Evolutionary conservation across 805 yeast genomes (phyloP), one percentile per base, ranked within the genome.

Genomic region (Lachancea meyersii): DNA sequence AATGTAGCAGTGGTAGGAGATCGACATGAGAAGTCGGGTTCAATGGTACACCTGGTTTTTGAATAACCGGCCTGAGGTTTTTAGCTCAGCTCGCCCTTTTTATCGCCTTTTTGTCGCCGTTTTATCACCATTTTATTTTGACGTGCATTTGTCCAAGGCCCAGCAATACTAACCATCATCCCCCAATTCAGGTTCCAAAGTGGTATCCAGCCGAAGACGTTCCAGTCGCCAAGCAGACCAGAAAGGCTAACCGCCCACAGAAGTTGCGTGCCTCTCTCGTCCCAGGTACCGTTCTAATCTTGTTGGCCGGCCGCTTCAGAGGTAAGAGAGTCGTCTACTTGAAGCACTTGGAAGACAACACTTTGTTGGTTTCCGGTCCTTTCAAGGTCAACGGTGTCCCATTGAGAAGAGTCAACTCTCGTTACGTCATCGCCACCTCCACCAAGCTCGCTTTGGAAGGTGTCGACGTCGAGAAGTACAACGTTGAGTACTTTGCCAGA

Each of bases 331-430:
- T 93, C 64, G 97, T 91, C 57, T 85, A 84, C 84, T 82, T 91
- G 72, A 91, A 91, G 83, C 75, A 83, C 73, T 80, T 93, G 69
- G 96, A 88, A 76, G 97, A 93, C 82, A 86, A 87, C 87, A 91
- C 97, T 55, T 77, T 91, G 65, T 84, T 91, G 68, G 96, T 91
- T 53, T 76, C 96, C 51, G 98, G 98, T 71, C 98, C 98, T 65
- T 93, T 91, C 95, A 91, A 93, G 82, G 86, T 91, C 66, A 91
- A 91, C 77, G 98, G 98, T 79, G 98, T 91, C 60, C 97, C 98
- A 71, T 80, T 91, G 72, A 88, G 97, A 84, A 86, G 97, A 80
- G 97, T 91, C 62, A 93, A 91, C 73, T 82, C 97, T 63, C 86
- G 96, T 74, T 93, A 91, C 76, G 98, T 93, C 62, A 91, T 91